Evolutionary conservation across 108 stramenopile species (phyloP).

Genomic region (Epipyxis sp.): DNA sequence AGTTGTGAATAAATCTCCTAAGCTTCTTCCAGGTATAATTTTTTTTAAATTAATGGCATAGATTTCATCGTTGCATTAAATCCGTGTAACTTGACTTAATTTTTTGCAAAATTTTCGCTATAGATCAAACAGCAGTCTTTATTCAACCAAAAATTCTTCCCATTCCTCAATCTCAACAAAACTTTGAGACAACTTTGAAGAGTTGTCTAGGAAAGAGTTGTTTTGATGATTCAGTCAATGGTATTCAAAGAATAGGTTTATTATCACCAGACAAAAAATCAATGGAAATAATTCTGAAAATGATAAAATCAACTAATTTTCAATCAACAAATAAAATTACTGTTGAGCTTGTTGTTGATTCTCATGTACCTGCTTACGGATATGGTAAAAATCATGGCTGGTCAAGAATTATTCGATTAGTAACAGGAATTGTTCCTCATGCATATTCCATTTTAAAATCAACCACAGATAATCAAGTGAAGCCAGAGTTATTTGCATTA

Average conservation of each 20-base stretch:
- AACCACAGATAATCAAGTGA: too few species aligned
- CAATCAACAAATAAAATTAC: not conserved
- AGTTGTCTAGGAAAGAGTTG: constrained; percentile 17
- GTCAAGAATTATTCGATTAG: constrained; percentile 66
- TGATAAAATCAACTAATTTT: not conserved
- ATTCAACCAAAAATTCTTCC: too few species aligned
- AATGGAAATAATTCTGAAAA: not conserved
- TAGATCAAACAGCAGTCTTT: too few species aligned
- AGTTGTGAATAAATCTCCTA: too few species aligned
- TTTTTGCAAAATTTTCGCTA: too few species aligned
- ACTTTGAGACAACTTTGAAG: constrained; percentile 22
- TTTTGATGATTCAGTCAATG: not conserved
- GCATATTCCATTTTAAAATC: not conserved
- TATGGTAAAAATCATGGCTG: constrained; percentile 81
- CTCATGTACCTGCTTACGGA: constrained; percentile 76
- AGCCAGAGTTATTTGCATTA: not conserved
- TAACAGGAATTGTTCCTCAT: not conserved
- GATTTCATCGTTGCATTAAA: too few species aligned
- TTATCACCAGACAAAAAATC: not conserved
- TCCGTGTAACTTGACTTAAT: too few species aligned
- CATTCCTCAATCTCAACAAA: too few species aligned
- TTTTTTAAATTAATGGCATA: too few species aligned
- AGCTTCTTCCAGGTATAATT: too few species aligned
- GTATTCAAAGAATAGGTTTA: not conserved
- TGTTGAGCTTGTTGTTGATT: not conserved